Evolutionary conservation across 2,329 filamentous ascomycete species (phyloP).

Genomic region (Ampelomyces quisqualis): DNA sequence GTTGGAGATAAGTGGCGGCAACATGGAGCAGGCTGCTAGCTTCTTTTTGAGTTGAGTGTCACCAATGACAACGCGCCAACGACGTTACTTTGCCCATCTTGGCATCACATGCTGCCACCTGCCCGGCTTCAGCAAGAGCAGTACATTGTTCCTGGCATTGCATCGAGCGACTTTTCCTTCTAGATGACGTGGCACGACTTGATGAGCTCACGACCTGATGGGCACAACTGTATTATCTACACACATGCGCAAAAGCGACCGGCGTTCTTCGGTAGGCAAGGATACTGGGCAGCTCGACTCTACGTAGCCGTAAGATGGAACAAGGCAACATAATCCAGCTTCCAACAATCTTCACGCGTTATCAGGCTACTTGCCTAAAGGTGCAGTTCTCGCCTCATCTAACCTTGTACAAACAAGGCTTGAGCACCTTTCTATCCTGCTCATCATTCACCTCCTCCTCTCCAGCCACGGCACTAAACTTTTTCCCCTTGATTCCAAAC

Average conservation of each 20-base stretch:
- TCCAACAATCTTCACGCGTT: too few relatives aligned
- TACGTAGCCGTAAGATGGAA: neutral
- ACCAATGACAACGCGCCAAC: neutral
- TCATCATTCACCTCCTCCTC: constrained; percentile 45
- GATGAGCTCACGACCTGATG: constrained; percentile 14
- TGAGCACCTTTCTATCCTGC: constrained; percentile 71
- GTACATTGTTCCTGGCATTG: too few relatives aligned
- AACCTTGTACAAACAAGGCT: constrained; percentile 95
- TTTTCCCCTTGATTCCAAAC: constrained; percentile 48
- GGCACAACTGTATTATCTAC: constrained; percentile 11
- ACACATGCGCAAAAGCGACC: constrained; percentile 4
- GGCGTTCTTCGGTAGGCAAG: constrained; percentile 1
- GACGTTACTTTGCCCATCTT: neutral
- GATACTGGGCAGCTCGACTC: constrained; percentile 2
- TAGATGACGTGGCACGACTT: constrained; percentile 5
- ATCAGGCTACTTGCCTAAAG: neutral
- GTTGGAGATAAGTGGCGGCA: constrained; percentile 77
- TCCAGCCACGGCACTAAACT: constrained; percentile 22
- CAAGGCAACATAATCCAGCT: neutral
- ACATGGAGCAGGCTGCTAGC: constrained; percentile 84
- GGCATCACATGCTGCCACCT: too few relatives aligned
- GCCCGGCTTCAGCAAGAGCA: too few relatives aligned
- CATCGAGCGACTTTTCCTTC: neutral
- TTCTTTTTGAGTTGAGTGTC: constrained; percentile 59
- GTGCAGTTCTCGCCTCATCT: constrained; percentile 52